Percentiles rank a stretch among this genome's conserved stretches.
Evolutionary conservation across 2,329 filamentous ascomycete genomes (phyloP).

Genomic region (Fusarium falciforme): DNA sequence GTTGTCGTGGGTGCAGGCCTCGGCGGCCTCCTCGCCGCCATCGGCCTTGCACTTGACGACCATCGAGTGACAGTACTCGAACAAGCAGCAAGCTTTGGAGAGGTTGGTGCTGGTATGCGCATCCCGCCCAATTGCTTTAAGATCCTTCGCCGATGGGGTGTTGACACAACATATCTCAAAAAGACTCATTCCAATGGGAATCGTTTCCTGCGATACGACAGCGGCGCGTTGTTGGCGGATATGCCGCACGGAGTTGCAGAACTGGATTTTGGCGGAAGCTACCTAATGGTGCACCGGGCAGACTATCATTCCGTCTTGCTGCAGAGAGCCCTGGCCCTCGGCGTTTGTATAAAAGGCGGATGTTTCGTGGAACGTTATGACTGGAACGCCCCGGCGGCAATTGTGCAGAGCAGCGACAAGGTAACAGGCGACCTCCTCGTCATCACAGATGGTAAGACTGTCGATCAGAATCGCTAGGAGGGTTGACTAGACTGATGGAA

Average conservation of each 20-base stretch:
- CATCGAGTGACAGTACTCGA: conserved; percentile 18
- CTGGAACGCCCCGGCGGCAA: background rate
- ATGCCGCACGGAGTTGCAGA: background rate
- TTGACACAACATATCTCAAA: background rate
- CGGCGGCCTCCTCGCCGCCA: conserved; percentile 5
- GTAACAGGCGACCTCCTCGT: background rate
- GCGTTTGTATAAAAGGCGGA: background rate
- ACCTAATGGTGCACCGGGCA: background rate
- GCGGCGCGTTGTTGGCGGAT: background rate
- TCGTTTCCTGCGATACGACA: conserved; percentile 4
- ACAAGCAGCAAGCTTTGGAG: conserved; percentile 14
- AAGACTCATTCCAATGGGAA: conserved; percentile 9
- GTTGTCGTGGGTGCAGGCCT: conserved; percentile 18
- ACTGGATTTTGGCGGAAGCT: background rate
- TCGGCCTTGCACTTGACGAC: conserved; percentile 5
- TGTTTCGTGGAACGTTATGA: background rate
- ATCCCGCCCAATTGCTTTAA: conserved; percentile 13
- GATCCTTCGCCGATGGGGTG: conserved; percentile 17
- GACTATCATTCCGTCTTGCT: background rate
- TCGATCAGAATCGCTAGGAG: too few relatives aligned
- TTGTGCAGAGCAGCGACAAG: background rate
- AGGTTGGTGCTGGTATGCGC: conserved; percentile 18
- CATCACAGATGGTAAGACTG: background rate
- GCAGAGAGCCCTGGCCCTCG: background rate
- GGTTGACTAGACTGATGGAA: too few relatives aligned